Base-by-base conservation (phyloP, 1,139 yeast genomes). In the Pichia sp. region DNA sequence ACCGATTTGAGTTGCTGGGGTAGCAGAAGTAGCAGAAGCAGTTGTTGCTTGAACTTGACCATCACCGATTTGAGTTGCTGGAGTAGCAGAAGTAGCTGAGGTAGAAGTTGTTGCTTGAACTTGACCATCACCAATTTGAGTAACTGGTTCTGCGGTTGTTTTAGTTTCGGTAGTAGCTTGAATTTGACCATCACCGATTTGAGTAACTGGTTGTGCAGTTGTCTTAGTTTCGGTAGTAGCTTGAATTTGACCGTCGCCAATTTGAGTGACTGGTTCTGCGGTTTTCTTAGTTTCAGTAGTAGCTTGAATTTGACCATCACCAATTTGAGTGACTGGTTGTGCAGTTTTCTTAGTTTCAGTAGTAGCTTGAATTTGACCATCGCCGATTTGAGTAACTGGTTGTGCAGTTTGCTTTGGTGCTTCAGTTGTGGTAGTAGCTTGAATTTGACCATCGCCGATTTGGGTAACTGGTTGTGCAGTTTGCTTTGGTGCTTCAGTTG, bases 241-340 rank as follows among this genome's bases (percentile, higher is more conserved):
- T 47, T 66, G 69, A 32, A 64, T 53, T 61, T 69, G 41, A 49
- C 77, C 76, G 38, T 72, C 78, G 45, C 63, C 61, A 36, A 70
- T 70, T 57, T 70, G 76, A 40, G 70, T 35, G 7, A 24, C 45
- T 19, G 45, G 30, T 16, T 25, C 20, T 6, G 37, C 41, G 15
- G 54, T 61, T 43, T 57, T 52, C 46, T 54, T 55, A 55, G 42
- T 31, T 21, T 34, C n/a, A 18, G 45, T 41, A 55, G 65, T 50
- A 33, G 69, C 69, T 56, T 68, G 74, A 45, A 68, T 56, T 57
- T 69, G 73, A 50, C 73, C 73, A 44, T 68, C 73, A 45, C 62
- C 55, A 39, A 69, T 68, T 56, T 68, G 74, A 15, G 66, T 61
- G n/a, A 64, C 64, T 22, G 51, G 48, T 14, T 42, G 46, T 11